phyloP scores from a whole-genome alignment of 2,329 filamentous ascomycete species.

The Lasiodiplodia sp. region DNA sequence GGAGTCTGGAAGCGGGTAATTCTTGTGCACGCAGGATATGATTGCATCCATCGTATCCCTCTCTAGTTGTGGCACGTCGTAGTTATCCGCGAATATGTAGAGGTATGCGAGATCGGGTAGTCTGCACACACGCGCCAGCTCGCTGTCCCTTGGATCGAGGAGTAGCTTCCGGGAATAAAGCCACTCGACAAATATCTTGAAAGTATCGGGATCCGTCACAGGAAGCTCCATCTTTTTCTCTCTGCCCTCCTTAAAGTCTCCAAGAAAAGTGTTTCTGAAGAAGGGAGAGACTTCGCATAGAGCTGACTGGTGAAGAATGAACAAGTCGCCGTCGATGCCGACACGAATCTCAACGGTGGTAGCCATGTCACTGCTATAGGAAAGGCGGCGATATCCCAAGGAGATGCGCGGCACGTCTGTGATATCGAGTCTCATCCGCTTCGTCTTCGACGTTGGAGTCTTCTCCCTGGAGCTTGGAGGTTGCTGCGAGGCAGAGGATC shows the following conservation, averaged over 20 bases:
- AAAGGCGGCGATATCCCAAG: not conserved
- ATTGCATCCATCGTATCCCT: not conserved
- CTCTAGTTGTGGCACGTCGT: not conserved
- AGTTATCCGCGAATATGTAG: constrained; percentile 15
- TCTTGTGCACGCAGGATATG: not conserved
- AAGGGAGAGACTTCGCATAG: constrained; percentile 2
- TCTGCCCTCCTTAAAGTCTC: not conserved
- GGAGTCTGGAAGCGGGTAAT: not conserved
- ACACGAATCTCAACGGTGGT: not conserved
- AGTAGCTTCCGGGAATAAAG: constrained; percentile 1
- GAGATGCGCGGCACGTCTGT: not conserved
- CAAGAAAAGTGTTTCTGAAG: not conserved
- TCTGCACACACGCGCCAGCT: not conserved
- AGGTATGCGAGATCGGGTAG: not conserved
- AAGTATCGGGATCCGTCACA: not conserved
- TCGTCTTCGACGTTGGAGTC: not conserved
- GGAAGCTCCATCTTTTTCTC: constrained; percentile 9
- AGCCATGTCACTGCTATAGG: constrained; percentile 9
- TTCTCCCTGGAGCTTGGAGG: too few relatives aligned
- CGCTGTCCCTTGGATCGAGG: not conserved
- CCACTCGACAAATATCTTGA: constrained; percentile 13
- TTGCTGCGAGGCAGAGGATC: too few relatives aligned
- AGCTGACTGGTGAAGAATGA: not conserved
- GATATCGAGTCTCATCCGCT: not conserved
- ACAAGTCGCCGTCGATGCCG: not conserved